Base-by-base conservation (phyloP, 116 monocot genomes). In the Cymodocea nodosa region DNA sequence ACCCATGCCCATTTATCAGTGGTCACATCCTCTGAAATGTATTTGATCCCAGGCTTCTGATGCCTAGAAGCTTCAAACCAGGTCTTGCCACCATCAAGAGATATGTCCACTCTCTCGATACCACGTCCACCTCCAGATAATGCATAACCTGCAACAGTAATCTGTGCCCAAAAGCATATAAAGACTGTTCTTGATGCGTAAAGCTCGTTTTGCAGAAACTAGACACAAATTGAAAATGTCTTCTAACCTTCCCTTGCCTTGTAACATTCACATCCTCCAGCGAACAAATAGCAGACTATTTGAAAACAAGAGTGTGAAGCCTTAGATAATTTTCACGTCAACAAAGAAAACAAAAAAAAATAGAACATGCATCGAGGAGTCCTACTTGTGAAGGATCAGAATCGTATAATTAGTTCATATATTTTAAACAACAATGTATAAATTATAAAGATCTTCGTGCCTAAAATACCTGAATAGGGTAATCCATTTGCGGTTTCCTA, bases 1-100 rank as follows among this genome's bases (percentile, higher is more conserved):
- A 95, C 87, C 95, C 95, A 95, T 12, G 85, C 90, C 95, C 95
- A 95, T 74, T 79, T 95, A 52, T 95, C 90, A 73, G 73, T 75
- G 34, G 6, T 69, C 7, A 80, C 30, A 52, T 77, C 83, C 70
- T 87, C 87, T 68, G 95, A 63, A 56, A 73, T 51, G 34, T 90
- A 95, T 20, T 73, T 71, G 6, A 68, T 36, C 25, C 70, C 71
- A 34, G 23, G 13, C 77, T 74, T 87, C 73, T 95, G 95, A 76
- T 76, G 81, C 56, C 85, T 82, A 15, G 74, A 55, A 35, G 90
- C 90, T 77, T 90, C 95, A 15, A 80, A 35, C 95, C 95, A 95
- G 48, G 83, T 85, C 74, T 90, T 95, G 39, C 95, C 95, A 16
- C 95, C 95, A 76, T 95, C 95, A 50, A 83, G 73, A 24, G 95